A percentile compares a stretch with the other conserved stretches of the same genome.
phyloP scores from a whole-genome alignment of 768 basidiomycete genomes.

The Collybiopsis confluens region DNA sequence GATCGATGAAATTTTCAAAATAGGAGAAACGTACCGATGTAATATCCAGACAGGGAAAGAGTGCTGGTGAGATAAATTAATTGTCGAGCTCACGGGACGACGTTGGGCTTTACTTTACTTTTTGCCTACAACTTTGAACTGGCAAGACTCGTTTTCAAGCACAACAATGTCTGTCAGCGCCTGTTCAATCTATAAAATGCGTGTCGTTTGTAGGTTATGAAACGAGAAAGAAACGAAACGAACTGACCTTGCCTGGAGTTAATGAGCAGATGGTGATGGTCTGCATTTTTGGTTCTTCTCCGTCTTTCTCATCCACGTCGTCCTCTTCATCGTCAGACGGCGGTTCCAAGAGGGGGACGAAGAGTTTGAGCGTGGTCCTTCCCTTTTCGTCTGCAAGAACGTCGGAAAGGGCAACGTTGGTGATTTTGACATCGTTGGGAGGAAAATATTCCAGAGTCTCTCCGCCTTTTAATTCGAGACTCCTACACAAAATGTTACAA shows the following conservation, averaged over 20 bases:
- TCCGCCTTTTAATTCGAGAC: conserved; percentile 53
- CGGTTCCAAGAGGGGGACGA: conserved; percentile 34
- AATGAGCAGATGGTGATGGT: conserved; percentile 73
- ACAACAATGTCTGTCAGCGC: conserved; percentile 66
- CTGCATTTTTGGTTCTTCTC: conserved; percentile 25
- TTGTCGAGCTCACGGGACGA: neutral
- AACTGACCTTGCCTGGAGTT: conserved; percentile 72
- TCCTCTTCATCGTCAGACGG: conserved; percentile 32
- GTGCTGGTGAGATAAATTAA: conserved; percentile 35
- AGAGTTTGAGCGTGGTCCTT: conserved; percentile 66
- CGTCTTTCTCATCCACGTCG: conserved; percentile 43
- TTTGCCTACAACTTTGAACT: conserved; percentile 72
- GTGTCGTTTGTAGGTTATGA: neutral
- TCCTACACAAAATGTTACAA: conserved; percentile 40
- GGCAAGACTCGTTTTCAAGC: conserved; percentile 58
- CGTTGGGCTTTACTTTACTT: conserved; percentile 48
- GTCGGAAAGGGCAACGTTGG: conserved; percentile 79
- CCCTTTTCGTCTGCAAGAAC: conserved; percentile 56
- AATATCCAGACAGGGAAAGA: conserved; percentile 81
- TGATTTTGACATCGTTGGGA: conserved; percentile 69
- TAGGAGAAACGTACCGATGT: conserved; percentile 52
- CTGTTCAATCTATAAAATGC: conserved; percentile 65
- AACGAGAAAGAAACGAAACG: neutral
- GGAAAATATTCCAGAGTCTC: conserved; percentile 53
- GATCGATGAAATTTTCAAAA: neutral